phyloP scores from a whole-genome alignment of 176 grass and related monocot species.

The Oryza glumipatula region DNA sequence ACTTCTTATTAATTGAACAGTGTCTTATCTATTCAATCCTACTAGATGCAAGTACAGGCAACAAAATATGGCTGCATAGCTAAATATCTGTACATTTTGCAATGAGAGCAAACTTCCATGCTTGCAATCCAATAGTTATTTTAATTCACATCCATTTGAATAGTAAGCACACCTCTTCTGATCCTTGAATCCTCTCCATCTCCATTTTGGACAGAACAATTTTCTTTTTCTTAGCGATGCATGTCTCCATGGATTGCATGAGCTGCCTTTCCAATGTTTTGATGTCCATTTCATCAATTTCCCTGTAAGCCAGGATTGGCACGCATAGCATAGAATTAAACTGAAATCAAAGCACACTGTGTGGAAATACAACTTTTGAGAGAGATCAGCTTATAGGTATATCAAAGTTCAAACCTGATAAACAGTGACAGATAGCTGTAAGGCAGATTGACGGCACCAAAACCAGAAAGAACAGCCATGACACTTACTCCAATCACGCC shows the following conservation, averaged over 20 bases:
- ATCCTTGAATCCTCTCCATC: constrained; percentile 97
- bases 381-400: not conserved
- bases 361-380: not conserved
- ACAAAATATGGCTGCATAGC: not conserved
- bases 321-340: constrained; percentile 7
- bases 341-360: not conserved
- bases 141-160: not conserved
- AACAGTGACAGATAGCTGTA: constrained; percentile 95
- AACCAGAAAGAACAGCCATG: constrained; percentile 93
- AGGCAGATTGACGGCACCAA: constrained; percentile 94
- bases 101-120: not conserved
- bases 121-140: not conserved
- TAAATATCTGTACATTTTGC: constrained; percentile 9
- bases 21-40: not conserved
- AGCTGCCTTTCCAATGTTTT: constrained; percentile 91
- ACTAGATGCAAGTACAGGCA: not conserved
- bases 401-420: constrained; percentile 71
- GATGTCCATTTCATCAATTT: constrained; percentile 91
- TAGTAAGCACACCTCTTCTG: constrained; percentile 76
- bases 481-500: constrained; percentile 87
- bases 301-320: constrained; percentile 48
- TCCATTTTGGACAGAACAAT: constrained; percentile 95
- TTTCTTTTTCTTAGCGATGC: constrained; percentile 96
- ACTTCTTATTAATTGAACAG: not conserved
- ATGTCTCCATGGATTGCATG: constrained; percentile 88